Evolutionary conservation across 371 early-diverging fungal species (phyloP).

Genomic region (Saksenaea oblongispora): DNA sequence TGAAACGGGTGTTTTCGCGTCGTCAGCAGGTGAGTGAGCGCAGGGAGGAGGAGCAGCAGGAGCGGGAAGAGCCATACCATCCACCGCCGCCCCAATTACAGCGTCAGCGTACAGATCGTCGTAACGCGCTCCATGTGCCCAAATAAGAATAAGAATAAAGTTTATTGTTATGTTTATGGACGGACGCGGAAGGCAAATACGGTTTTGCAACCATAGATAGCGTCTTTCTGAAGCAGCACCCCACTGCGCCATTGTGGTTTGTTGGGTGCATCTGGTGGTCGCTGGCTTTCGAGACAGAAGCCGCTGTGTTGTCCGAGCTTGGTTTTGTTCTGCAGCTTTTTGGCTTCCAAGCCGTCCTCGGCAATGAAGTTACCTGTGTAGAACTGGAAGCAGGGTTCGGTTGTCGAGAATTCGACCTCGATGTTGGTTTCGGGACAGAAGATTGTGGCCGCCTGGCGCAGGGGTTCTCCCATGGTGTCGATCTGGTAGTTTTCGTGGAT

Average conservation of each 20-base stretch:
- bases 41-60: conserved; percentile 7
- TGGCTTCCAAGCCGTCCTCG: conserved; percentile 30
- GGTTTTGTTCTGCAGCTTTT: conserved; percentile 33
- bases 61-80: neutral
- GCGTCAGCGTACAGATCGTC: conserved; percentile 9
- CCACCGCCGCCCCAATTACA: neutral
- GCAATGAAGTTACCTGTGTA: conserved; percentile 72
- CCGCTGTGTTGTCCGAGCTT: conserved; percentile 48
- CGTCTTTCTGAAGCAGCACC: conserved; percentile 49
- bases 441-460: conserved; percentile 45
- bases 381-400: conserved; percentile 76
- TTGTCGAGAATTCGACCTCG: conserved; percentile 56
- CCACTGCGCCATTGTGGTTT: conserved; percentile 53
- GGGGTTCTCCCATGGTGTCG: conserved; percentile 37
- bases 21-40: neutral
- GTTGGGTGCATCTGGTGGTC: conserved; percentile 72
- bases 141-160: conserved; percentile 6
- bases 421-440: conserved; percentile 65
- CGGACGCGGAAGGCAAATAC: conserved; percentile 49
- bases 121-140: conserved; percentile 16
- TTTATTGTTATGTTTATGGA: neutral
- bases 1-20: conserved; percentile 14
- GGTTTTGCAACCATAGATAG: conserved; percentile 50
- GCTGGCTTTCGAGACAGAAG: conserved; percentile 70
- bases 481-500: conserved; percentile 42